Conservation (phyloP, 805 yeast genomes). For the Cyberlindnera maritima region DNA sequence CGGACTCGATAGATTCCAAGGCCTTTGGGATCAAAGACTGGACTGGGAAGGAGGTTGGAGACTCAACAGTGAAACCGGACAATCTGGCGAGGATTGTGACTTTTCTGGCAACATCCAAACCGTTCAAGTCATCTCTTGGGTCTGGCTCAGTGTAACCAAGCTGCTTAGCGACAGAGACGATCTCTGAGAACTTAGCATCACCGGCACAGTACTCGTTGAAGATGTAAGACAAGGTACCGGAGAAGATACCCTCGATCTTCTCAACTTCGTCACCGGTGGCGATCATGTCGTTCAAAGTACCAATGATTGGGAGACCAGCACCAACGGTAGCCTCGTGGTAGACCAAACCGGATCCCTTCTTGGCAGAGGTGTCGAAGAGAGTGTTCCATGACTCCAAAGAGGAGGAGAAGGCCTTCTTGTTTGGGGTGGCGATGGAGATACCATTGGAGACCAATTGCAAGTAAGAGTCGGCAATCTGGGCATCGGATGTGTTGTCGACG, state of each 20-base stretch:
- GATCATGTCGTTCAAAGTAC: slow-evolving; percentile 83
- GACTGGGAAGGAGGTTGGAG: slow-evolving; percentile 91
- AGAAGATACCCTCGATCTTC: slow-evolving; percentile 92
- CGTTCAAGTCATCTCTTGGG: slow-evolving; percentile 98
- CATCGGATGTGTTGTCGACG: slow-evolving; percentile 93
- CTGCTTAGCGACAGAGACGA: slow-evolving; percentile 83
- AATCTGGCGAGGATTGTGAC: slow-evolving; percentile 94
- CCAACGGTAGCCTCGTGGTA: slow-evolving; percentile 99
- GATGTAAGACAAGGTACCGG: slow-evolving; percentile 93
- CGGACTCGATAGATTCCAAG: slow-evolving; percentile 69
- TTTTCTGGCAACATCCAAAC: slow-evolving; percentile 97
- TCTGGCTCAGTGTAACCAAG: slow-evolving; percentile 98
- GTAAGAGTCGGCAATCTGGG: slow-evolving; percentile 70
- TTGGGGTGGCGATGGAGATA: slow-evolving; percentile 95
- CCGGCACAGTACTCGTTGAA: slow-evolving; percentile 89
- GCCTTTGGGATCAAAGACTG: slow-evolving; percentile 89
- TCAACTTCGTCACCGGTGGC: slow-evolving; percentile 91
- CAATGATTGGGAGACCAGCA: slow-evolving; percentile 94
- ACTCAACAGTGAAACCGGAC: slow-evolving; percentile 78
- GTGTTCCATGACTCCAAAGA: slow-evolving; percentile 72
- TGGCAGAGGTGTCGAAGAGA: slow-evolving; percentile 55
- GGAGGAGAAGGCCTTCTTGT: slow-evolving; percentile 94
- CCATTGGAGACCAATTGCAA: slow-evolving; percentile 72
- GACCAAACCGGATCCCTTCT: slow-evolving; percentile 60
- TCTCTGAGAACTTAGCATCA: slow-evolving; percentile 78